phyloP scores from a whole-genome alignment of 1,284 basidiomycete species.

The Afroboletus lepidellus region DNA sequence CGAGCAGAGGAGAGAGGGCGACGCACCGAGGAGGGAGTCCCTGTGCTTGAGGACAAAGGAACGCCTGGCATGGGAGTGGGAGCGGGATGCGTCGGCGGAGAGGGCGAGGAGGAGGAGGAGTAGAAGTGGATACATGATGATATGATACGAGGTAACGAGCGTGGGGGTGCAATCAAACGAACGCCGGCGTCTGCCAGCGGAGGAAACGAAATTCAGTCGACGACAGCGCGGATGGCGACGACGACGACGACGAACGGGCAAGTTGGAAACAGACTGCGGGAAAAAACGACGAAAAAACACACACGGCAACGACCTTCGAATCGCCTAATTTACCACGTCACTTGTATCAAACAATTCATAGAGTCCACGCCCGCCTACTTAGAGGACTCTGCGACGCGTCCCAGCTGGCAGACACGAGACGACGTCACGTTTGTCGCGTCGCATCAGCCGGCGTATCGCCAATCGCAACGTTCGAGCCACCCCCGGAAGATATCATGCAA shows the following conservation, averaged over 20 bases:
- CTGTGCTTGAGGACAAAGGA: conserved; percentile 35
- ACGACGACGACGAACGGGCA: too few species aligned
- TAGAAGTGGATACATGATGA: conserved; percentile 27
- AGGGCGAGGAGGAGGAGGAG: conserved; percentile 27
- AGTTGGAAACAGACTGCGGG: not conserved
- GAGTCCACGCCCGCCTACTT: too few species aligned
- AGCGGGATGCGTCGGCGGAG: conserved; percentile 36
- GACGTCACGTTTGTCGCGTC: too few species aligned
- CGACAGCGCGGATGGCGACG: conserved; percentile 4
- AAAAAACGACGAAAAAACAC: conserved; percentile 4
- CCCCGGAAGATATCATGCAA: too few species aligned
- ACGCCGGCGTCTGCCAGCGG: not conserved
- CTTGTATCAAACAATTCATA: too few species aligned
- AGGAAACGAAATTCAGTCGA: not conserved
- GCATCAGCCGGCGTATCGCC: too few species aligned
- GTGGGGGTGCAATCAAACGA: conserved; percentile 5
- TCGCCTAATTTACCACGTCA: not conserved
- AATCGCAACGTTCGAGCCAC: too few species aligned
- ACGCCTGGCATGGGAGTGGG: conserved; percentile 43
- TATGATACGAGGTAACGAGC: conserved; percentile 20
- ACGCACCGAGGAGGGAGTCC: conserved; percentile 18
- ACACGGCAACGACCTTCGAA: conserved; percentile 14
- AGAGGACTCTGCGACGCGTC: too few species aligned
- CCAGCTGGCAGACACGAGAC: conserved; percentile 12
- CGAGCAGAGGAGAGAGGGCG: not conserved